phyloP scores from a whole-genome alignment of 1,139 yeast species.

The Yamadazyma mexicana region DNA sequence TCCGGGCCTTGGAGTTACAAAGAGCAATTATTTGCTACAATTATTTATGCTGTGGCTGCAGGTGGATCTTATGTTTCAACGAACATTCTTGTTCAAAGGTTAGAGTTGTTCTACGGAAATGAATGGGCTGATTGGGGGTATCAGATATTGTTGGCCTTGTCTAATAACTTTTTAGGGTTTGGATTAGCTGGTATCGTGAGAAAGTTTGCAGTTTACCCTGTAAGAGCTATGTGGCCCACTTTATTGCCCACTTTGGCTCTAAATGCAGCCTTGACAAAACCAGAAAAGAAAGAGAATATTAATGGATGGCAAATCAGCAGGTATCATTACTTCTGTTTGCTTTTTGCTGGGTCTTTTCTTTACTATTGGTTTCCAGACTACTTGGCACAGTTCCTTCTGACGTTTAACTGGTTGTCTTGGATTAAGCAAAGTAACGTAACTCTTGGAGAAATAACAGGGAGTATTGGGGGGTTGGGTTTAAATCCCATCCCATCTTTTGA shows the following conservation, averaged over 20 bases:
- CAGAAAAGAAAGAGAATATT: constrained; percentile 26
- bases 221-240: constrained; percentile 46
- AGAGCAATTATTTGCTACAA: constrained; percentile 59
- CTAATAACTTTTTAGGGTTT: constrained; percentile 46
- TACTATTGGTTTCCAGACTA: constrained; percentile 45
- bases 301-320: constrained; percentile 43
- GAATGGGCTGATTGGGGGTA: constrained; percentile 42
- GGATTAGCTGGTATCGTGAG: constrained; percentile 47
- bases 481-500: constrained; percentile 46
- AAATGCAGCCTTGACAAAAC: constrained; percentile 40
- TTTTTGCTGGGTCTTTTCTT: constrained; percentile 28
- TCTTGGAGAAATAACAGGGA: constrained; percentile 38
- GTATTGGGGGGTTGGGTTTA: constrained; percentile 38
- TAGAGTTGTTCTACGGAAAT: constrained; percentile 39
- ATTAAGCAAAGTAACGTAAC: constrained; percentile 38
- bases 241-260: constrained; percentile 44
- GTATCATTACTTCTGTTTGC: constrained; percentile 36
- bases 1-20: constrained; percentile 59
- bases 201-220: constrained; percentile 42
- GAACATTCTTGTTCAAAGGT: constrained; percentile 44
- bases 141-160: constrained; percentile 36
- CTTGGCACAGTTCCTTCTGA: constrained; percentile 37
- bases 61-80: constrained; percentile 42
- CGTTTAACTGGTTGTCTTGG: constrained; percentile 50
- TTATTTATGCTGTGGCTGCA: constrained; percentile 43